Evolutionary conservation across 1,139 yeast genomes (phyloP).

Genomic region (Yamadazyma jaroonii): DNA sequence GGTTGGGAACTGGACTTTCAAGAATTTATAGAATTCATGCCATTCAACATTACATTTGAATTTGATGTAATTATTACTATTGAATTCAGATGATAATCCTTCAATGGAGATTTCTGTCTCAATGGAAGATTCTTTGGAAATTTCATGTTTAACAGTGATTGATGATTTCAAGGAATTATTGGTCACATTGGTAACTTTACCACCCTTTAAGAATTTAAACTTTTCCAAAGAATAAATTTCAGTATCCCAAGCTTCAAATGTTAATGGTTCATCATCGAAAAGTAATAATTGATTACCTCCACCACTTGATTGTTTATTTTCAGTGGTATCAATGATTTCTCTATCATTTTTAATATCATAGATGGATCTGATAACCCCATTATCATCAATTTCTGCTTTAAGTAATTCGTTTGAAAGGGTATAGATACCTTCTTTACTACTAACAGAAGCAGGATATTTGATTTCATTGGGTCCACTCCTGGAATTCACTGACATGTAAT

Average conservation of each 20-base stretch:
- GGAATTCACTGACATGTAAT: constrained; percentile 11
- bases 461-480: constrained; percentile 15
- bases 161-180: constrained; percentile 61
- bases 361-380: constrained; percentile 68
- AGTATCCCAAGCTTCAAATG: constrained; percentile 97
- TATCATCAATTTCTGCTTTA: constrained; percentile 52
- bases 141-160: constrained; percentile 55
- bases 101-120: constrained; percentile 70
- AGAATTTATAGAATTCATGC: constrained; percentile 84
- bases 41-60: constrained; percentile 76
- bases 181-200: constrained; percentile 49
- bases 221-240: constrained; percentile 81
- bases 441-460: constrained; percentile 49
- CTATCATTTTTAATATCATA: constrained; percentile 58
- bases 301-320: constrained; percentile 39
- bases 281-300: constrained; percentile 80
- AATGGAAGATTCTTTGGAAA: constrained; percentile 57
- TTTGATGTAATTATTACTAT: constrained; percentile 37
- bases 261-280: constrained; percentile 86
- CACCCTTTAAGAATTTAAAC: constrained; percentile 44
- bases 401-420: constrained; percentile 60
- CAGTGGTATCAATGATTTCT: constrained; percentile 62
- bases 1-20: constrained; percentile 94
- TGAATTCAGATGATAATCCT: constrained; percentile 39
- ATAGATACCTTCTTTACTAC: constrained; percentile 34